Conservation (phyloP, 2,329 filamentous ascomycete genomes). For the Dothistroma pini region DNA sequence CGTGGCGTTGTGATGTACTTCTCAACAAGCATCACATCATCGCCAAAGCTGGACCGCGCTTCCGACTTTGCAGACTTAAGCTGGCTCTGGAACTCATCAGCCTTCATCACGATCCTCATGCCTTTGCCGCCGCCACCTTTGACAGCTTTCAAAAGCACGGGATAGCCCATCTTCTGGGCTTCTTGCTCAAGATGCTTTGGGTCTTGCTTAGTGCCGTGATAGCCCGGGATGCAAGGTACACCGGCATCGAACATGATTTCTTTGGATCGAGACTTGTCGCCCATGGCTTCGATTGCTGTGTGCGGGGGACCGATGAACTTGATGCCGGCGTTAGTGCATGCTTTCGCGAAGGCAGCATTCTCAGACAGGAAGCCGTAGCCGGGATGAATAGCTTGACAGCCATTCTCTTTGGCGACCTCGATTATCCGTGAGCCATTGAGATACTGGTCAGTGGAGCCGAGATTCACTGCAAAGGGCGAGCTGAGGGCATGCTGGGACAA, state of each 20-base stretch:
- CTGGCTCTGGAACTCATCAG: slow-evolving; percentile 58
- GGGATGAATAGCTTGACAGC: slow-evolving; percentile 88
- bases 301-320: slow-evolving; percentile 90
- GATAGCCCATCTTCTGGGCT: slow-evolving; percentile 67
- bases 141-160: slow-evolving; percentile 63
- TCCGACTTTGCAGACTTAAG: slow-evolving; percentile 62
- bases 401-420: slow-evolving; percentile 75
- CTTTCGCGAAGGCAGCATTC: slow-evolving; percentile 83
- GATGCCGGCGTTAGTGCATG: slow-evolving; percentile 84
- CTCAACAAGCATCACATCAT: slow-evolving; percentile 64
- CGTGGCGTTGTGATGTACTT: slow-evolving; percentile 65
- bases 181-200: slow-evolving; percentile 59
- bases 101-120: slow-evolving; percentile 59
- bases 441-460: slow-evolving; percentile 81
- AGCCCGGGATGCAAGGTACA: slow-evolving; percentile 93
- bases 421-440: slow-evolving; percentile 94
- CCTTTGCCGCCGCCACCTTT: slow-evolving; percentile 66
- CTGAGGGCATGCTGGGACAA: slow-evolving; percentile 82
- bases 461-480: slow-evolving; percentile 76
- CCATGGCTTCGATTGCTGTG: slow-evolving; percentile 76
- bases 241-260: slow-evolving; percentile 96
- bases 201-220: slow-evolving; percentile 83
- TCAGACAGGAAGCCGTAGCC: slow-evolving; percentile 95
- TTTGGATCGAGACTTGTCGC: slow-evolving; percentile 87
- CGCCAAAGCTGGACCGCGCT: slow-evolving; percentile 61